Base-by-base conservation (phyloP, 2,329 filamentous ascomycete genomes). In the Colletotrichum lupini region DNA sequence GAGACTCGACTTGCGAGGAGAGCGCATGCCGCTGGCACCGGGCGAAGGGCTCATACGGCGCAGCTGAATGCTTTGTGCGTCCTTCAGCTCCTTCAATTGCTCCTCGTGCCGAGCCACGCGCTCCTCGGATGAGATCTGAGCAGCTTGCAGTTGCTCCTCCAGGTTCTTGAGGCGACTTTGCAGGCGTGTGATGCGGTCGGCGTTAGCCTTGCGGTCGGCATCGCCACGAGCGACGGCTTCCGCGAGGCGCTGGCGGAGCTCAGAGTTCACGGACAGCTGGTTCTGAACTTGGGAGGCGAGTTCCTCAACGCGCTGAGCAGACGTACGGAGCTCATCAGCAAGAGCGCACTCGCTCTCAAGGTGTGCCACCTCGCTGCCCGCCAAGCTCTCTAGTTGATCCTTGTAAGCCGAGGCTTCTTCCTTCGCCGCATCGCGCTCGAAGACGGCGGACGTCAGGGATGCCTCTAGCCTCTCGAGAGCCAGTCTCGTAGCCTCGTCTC, bases 61-160 rank as follows among this genome's bases (percentile, higher is more conserved):
- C 37, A 98, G 89, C 78, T 97, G 93, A 22, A 87, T 87, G 79
- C 90, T 94, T 79, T 97, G 92, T 72, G 91, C 93, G 68, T 97
- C 94, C 76, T 93, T 92, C 67, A 98, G 85, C 26, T 89, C 86
- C 22, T 90, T 86, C 49, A 98, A 89, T 82, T 98, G 95, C 49
- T 97, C 94, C 81, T 98, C 97, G 79, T 98, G 95, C 61, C 91
- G 92, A 56, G 90, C 85, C 70, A 98, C 91, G 52, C 92, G 92
- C 61, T 96, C 95, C 81, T 99, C 97, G 0, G 95, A 96, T 24
- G 93, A 90, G 69, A 94, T 92, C 82, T 98, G 96, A 1, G 96
- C 95, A 24, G 90, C 85, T 67, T 97, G 88, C 26, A 99, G 90
- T 77, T 93, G 91, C 74, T 98, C 95, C 81, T 98, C 97, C 63